Base-by-base conservation (phyloP, 306 rosid species). In the Lathyrus oleraceus region DNA sequence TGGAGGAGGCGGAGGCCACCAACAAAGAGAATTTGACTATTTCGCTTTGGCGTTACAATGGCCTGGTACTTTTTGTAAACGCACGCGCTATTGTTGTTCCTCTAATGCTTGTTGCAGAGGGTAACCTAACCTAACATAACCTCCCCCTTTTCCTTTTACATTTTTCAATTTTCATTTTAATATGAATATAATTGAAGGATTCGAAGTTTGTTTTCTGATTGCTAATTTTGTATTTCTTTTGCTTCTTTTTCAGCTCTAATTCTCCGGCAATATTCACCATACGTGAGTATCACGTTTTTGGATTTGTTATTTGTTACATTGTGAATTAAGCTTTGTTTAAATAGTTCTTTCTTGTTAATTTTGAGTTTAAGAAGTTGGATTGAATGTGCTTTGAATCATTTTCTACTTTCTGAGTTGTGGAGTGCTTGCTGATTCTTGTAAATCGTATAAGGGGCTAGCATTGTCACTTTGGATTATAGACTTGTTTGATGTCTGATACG, bases 21-120 rank as follows among this genome's bases (percentile, higher is more conserved):
- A 14, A 8, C 93, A 81, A 77, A 87, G 96, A 67, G 98, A 93
- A 63, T 93, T 93, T 78, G 98, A 93, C 70, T 93, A 93, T 86
- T 90, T 88, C 71, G 77, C 72, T 0, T 70, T 93, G 82, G 87
- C 98, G 9, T 78, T 93, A 68, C 96, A 87, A 83, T 93, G 98
- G 98, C 96, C 98, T 1, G 90, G 82, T 25, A 87, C 98, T 38
- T 61, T 6, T 63, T 93, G 98, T 69, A 78, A 19, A 16, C 80
- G 67, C 58, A 61, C 90, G 30, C 69, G 56, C 63, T 17, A 78
- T 40, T 93, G 98, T 73, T 93, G 98, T 65, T 30, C 91, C 64
- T 38, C 77, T 66, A 93, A 93, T 32, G 98, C 81, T 69, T 93
- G 98, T 76, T 93, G 98, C 81, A 74, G 96, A 74, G 79, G 96